Conservation (phyloP, 768 basidiomycete species). For the Tylopilus plumbeoviolaceoides region DNA sequence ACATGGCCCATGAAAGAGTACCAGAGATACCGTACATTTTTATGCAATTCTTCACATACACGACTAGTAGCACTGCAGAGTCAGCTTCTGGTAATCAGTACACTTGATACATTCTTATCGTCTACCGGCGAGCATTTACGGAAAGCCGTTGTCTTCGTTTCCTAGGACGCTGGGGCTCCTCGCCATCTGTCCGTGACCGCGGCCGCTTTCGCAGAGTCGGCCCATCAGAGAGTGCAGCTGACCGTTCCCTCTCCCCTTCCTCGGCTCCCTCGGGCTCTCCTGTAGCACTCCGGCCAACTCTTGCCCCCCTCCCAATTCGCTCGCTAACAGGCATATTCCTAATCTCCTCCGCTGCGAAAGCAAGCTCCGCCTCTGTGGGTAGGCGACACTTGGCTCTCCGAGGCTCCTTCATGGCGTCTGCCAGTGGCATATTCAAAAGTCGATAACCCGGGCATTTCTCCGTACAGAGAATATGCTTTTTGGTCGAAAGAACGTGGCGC, state of each 20-base stretch:
- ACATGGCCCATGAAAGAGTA: slow-evolving; percentile 16
- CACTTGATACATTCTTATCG: not conserved
- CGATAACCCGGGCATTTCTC: slow-evolving; percentile 22
- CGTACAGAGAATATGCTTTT: slow-evolving; percentile 17
- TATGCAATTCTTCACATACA: not conserved
- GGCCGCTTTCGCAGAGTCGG: slow-evolving; percentile 13
- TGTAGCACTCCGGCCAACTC: not conserved
- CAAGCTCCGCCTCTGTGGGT: slow-evolving; percentile 20
- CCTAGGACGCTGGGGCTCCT: slow-evolving; percentile 9
- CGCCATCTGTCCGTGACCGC: slow-evolving; percentile 13
- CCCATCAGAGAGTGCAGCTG: not conserved
- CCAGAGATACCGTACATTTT: slow-evolving; percentile 10
- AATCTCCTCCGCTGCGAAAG: slow-evolving; percentile 14
- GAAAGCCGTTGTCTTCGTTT: slow-evolving; percentile 14
- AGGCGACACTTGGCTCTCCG: slow-evolving; percentile 20
- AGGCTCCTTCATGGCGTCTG: slow-evolving; percentile 20
- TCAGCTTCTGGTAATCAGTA: not conserved
- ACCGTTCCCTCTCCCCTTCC: slow-evolving; percentile 1
- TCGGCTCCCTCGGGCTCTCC: slow-evolving; percentile 9
- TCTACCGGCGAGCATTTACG: not conserved
- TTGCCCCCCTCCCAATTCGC: not conserved
- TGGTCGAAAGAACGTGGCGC: slow-evolving; percentile 24
- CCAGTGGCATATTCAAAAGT: slow-evolving; percentile 12
- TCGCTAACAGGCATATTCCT: not conserved
- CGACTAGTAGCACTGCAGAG: not conserved